Conservation (phyloP, 2,329 filamentous ascomycete species). For the Hypoxylon sp. region DNA sequence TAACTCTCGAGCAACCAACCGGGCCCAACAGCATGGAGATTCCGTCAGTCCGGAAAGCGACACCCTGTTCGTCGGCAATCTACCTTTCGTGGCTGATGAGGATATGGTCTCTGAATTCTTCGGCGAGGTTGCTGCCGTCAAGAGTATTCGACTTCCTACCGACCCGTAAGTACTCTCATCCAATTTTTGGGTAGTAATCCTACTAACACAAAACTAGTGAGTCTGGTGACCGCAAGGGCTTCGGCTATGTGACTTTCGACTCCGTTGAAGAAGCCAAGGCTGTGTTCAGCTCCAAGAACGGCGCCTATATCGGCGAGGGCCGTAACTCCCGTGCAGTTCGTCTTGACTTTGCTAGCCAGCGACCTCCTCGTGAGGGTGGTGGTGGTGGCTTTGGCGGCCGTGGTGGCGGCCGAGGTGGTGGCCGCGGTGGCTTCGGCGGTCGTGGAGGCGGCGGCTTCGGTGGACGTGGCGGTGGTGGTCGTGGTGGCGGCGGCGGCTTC, state of each 20-base stretch:
- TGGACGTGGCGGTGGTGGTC: slow-evolving; percentile 55
- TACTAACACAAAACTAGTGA: slow-evolving; percentile 62
- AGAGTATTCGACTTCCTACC: slow-evolving; percentile 86
- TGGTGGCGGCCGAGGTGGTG: slow-evolving; percentile 56
- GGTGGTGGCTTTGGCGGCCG: slow-evolving; percentile 55
- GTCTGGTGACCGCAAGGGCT: slow-evolving; percentile 85
- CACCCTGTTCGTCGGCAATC: slow-evolving; percentile 91
- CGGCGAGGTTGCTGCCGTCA: slow-evolving; percentile 72
- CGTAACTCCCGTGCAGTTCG: slow-evolving; percentile 78
- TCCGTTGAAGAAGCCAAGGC: slow-evolving; percentile 83
- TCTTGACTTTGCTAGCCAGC: slow-evolving; percentile 81
- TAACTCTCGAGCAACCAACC: slow-evolving; percentile 67
- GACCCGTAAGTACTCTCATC: slow-evolving; percentile 66
- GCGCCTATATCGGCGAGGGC: slow-evolving; percentile 67
- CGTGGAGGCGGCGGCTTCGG: slow-evolving; percentile 59
- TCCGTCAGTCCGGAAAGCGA: slow-evolving; percentile 80
- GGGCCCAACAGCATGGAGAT: slow-evolving; percentile 78
- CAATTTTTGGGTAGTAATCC: not conserved
- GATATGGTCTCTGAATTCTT: slow-evolving; percentile 79
- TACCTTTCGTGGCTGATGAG: slow-evolving; percentile 84
- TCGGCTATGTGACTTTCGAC: slow-evolving; percentile 87
- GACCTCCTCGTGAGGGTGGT: slow-evolving; percentile 66
- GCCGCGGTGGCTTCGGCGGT: slow-evolving; percentile 61
- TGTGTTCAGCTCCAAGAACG: slow-evolving; percentile 75
- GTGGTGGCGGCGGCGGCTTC: slow-evolving; percentile 50